Evolutionary conservation across 2,329 filamentous ascomycete species (phyloP), one percentile per base, ranked within the genome.

Genomic region (Drechslerella coelobrocha): DNA sequence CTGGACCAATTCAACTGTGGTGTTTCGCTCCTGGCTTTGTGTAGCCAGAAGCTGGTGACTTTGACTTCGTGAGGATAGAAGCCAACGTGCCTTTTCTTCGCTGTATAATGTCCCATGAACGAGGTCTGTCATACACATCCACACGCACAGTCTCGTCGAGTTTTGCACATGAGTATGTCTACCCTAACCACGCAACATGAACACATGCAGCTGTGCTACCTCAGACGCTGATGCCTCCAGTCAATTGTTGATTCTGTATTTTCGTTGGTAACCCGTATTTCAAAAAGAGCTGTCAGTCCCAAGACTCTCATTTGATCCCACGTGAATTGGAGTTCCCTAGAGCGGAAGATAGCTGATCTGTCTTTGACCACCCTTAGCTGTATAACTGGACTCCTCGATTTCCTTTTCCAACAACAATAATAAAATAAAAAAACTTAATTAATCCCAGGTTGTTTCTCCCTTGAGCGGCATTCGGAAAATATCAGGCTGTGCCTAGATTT

Each of bases 101-200:
- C 17, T 34, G 66, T 71, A 60, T 63, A 48, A 63, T 71, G 63
- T 71, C 59, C 59, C 59, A 63, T 45, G 55, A 50, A 29, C 57
- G 59, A 71, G 66, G 66, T 71, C 66, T 71, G 66, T 63, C 59
- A 71, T 71, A 60, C 66, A 63, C 48, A 63, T 60, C 59, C 66
- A 71, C 66, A 45, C 59, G 52, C 51, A 62, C 51, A 39, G 54
- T 61, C 51, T 63, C 47, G 26, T 59, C 65, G 29, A 55, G 41
- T 43, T 63, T 31, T 55, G 59, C 66, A 55, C 59, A 63, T 63
- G 59, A 50, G 59, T 53, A 56, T 63, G 55, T 61, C 59, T 55
- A 57, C 59, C 65, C 65, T 53, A 57, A 71, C 54, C 66, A 63
- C 59, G 47, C 59, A 63, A 71, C 47, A 59, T 71, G 59, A 52